phyloP scores from a whole-genome alignment of 176 grass and related monocot genomes.

The Carex myosuroides region DNA sequence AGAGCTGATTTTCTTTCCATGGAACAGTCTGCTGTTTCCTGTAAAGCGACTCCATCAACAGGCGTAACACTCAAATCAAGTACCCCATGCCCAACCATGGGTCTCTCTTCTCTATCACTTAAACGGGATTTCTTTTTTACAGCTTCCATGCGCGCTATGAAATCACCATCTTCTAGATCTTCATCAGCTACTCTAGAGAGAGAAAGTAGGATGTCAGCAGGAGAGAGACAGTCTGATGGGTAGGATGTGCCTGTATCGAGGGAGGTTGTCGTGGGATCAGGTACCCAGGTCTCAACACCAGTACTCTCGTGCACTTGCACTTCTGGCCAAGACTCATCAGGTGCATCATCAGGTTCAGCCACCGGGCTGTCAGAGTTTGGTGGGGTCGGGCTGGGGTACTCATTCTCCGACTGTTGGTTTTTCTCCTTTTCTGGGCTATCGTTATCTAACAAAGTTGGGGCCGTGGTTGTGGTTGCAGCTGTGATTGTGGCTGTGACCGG shows the following conservation, averaged over 20 bases:
- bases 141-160: slow-evolving; percentile 9
- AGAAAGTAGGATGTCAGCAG: slow-evolving; percentile 30
- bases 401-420: slow-evolving; percentile 30
- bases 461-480: neutral
- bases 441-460: neutral
- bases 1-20: slow-evolving; percentile 28
- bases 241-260: slow-evolving; percentile 33
- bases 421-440: slow-evolving; percentile 20
- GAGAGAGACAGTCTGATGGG: slow-evolving; percentile 24
- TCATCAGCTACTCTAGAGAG: slow-evolving; percentile 33
- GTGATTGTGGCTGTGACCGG: neutral
- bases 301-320: slow-evolving; percentile 34
- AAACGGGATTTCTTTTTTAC: slow-evolving; percentile 23
- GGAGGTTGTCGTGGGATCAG: slow-evolving; percentile 24
- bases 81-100: neutral
- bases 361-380: slow-evolving; percentile 15
- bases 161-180: slow-evolving; percentile 31
- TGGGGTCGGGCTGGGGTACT: slow-evolving; percentile 48
- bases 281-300: slow-evolving; percentile 21
- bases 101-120: slow-evolving; percentile 14
- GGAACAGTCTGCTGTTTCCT: neutral
- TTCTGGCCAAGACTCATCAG: slow-evolving; percentile 25
- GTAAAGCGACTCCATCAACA: slow-evolving; percentile 1
- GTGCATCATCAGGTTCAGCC: neutral
- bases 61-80: slow-evolving; percentile 22